Percentiles rank a stretch among this genome's conserved stretches.
phyloP scores from a whole-genome alignment of 2,329 filamentous ascomycete genomes.

The Lachnellula arida region DNA sequence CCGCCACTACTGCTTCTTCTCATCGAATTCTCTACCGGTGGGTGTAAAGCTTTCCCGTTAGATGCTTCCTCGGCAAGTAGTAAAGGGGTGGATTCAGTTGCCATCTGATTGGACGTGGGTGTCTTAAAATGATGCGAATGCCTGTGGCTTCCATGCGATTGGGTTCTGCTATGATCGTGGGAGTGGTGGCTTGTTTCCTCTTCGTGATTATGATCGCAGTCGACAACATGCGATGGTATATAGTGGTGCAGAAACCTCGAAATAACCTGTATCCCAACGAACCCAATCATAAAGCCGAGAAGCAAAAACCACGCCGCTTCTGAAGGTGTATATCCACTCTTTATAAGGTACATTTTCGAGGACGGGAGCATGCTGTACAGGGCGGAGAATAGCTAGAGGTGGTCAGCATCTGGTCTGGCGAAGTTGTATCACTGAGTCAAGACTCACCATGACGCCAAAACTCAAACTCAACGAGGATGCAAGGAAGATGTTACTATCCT shows the following conservation, averaged over 20 bases:
- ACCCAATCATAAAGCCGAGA: constrained; percentile 64
- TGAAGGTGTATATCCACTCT: constrained; percentile 62
- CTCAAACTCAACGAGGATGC: constrained; percentile 86
- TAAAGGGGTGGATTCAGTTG: constrained; percentile 27
- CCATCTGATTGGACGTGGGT: constrained; percentile 12
- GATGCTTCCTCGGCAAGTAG: constrained; percentile 12
- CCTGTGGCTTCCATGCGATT: constrained; percentile 9
- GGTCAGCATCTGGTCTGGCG: constrained; percentile 5
- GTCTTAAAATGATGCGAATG: constrained; percentile 7
- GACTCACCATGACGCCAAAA: constrained; percentile 87
- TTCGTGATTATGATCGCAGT: constrained; percentile 71
- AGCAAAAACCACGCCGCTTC: constrained; percentile 66
- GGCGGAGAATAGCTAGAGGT: constrained; percentile 74
- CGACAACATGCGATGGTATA: constrained; percentile 74
- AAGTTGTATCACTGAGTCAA: constrained; percentile 2
- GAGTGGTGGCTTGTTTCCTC: constrained; percentile 37
- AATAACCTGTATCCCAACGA: constrained; percentile 69
- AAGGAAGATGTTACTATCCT: constrained; percentile 84
- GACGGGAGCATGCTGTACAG: constrained; percentile 91
- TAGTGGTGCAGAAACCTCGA: constrained; percentile 68
- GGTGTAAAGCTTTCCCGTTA: constrained; percentile 11
- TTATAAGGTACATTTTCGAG: constrained; percentile 69
- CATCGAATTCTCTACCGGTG: neutral
- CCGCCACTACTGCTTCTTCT: neutral
- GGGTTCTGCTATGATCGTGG: constrained; percentile 19